These are phyloP conservation scores for Penicillium subrubescens DNA, from an alignment of 495 filamentous ascomycete species.

Conservation along the genomic window DNA sequence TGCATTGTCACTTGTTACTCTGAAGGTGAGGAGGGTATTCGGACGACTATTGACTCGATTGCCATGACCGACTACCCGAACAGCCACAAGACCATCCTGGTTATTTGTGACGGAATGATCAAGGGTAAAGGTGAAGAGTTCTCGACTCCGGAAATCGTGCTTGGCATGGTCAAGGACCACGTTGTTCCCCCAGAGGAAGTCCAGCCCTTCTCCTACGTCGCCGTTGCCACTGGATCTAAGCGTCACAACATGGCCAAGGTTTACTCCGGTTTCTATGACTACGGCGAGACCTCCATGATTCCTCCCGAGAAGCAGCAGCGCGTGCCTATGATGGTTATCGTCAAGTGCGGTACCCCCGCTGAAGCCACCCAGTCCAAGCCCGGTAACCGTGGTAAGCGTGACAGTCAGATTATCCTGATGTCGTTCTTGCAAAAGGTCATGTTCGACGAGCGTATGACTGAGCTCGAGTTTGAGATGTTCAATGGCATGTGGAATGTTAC, in stretches of 20 bases:
- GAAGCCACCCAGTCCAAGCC: slow-evolving; percentile 81
- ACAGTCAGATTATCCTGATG: slow-evolving; percentile 99
- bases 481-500: slow-evolving; percentile 99
- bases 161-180: slow-evolving; percentile 95
- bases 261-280: slow-evolving; percentile 97
- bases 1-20: slow-evolving; percentile 98
- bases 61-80: slow-evolving; percentile 98
- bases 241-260: slow-evolving; percentile 99
- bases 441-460: slow-evolving; percentile 99
- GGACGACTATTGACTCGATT: slow-evolving; percentile 93
- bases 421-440: slow-evolving; percentile 99
- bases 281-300: slow-evolving; percentile 77
- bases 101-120: slow-evolving; percentile 97
- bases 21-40: slow-evolving; percentile 88
- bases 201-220: slow-evolving; percentile 89
- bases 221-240: slow-evolving; percentile 93
- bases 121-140: slow-evolving; percentile 89
- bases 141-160: slow-evolving; percentile 85
- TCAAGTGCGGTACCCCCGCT: slow-evolving; percentile 93
- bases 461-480: slow-evolving; percentile 99
- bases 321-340: slow-evolving; percentile 98
- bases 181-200: slow-evolving; percentile 78
- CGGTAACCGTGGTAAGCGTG: slow-evolving; percentile 96
- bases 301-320: slow-evolving; percentile 89
- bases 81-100: slow-evolving; percentile 94